These are phyloP conservation scores for Cladosporium sphaerospermum DNA, from an alignment of 2,329 filamentous ascomycete species.

Conservation along the genomic window DNA sequence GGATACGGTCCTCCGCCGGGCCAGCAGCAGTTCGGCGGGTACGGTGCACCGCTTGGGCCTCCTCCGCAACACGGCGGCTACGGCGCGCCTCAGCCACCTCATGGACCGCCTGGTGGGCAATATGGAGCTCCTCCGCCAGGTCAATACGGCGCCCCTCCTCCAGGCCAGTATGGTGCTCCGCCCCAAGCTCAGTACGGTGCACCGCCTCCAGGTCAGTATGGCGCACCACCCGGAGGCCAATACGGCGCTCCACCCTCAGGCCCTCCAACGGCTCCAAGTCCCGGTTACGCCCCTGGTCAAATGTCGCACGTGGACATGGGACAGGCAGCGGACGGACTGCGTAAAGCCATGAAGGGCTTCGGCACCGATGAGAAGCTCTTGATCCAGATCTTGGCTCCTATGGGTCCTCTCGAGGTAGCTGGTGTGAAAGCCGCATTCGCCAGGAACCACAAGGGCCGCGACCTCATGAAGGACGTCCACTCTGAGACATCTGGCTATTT, in stretches of 20 bases:
- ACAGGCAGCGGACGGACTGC: conserved; percentile 63
- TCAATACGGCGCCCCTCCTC: conserved; percentile 16
- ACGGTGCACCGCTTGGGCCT: conserved; percentile 16
- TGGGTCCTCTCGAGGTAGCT: conserved; percentile 73
- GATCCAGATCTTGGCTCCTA: conserved; percentile 62
- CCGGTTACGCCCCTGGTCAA: conserved; percentile 69
- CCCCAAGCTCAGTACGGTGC: conserved; percentile 12
- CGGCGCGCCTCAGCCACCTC: not conserved
- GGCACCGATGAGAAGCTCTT: conserved; percentile 79
- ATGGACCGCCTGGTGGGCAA: conserved; percentile 15
- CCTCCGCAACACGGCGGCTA: conserved; percentile 13
- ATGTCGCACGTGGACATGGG: conserved; percentile 60
- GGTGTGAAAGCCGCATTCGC: conserved; percentile 62
- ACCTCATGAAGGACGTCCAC: conserved; percentile 68
- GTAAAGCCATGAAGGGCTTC: conserved; percentile 86
- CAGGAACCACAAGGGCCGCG: conserved; percentile 53
- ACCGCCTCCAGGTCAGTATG: conserved; percentile 13
- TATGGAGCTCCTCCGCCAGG: not conserved
- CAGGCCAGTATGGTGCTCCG: conserved; percentile 1
- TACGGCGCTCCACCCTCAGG: conserved; percentile 18
- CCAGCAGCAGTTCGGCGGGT: conserved; percentile 2
- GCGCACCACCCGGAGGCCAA: conserved; percentile 17
- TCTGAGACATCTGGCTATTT: conserved; percentile 70
- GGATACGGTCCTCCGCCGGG: conserved; percentile 15
- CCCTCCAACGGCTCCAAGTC: conserved; percentile 59